Base-by-base conservation (phyloP, 768 basidiomycete species). In the Psilocybe cyanescens region DNA sequence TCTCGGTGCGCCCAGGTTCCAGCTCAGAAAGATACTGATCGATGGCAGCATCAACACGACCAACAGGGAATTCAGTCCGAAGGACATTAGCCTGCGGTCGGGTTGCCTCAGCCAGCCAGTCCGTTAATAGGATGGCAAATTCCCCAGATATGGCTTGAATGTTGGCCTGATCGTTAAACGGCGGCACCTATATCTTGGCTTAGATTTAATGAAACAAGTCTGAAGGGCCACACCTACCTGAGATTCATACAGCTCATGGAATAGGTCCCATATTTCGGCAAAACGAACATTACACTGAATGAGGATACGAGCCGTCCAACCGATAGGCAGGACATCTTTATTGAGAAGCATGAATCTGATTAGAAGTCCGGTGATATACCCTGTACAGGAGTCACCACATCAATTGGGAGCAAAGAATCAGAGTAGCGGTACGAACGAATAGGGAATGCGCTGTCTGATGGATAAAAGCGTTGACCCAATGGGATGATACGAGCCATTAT, bases 371-470 rank as follows among this genome's bases (percentile, higher is more conserved):
- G 92, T 81, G 61, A 98, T 78, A 62, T 90, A 84, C 63, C 89
- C 97, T 97, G 67, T 4, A 61, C 45, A n/a, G 17, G 60, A 45
- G 44, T n/a, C 41, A n/a, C n/a, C 28, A 35, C 57, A 31, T 53
- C 4, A 55, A 29, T 50, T 63, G 19, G 52, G 54, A 33, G 16
- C 17, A 3, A 50, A 35, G n/a, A 54, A 55, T 55, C 51, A 28
- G 30, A 45, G 49, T n/a, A 33, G 30, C 46, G 75, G 46, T 8
- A 74, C 92, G 71, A 68, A 95, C 95, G 85, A 30, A 95, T 78
- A 16, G 95, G 95, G 75, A 97, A 95, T 8, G 94, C 91, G 60
- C 87, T 88, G 63, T 95, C 93, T 2, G 95, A 97, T 0, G 95
- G 94, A 71, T 92, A 94, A 72, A 96, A 97, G 19, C 92, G 82